Base-by-base conservation (phyloP, 176 grass and related monocot species). In the Phyllostachys edulis region DNA sequence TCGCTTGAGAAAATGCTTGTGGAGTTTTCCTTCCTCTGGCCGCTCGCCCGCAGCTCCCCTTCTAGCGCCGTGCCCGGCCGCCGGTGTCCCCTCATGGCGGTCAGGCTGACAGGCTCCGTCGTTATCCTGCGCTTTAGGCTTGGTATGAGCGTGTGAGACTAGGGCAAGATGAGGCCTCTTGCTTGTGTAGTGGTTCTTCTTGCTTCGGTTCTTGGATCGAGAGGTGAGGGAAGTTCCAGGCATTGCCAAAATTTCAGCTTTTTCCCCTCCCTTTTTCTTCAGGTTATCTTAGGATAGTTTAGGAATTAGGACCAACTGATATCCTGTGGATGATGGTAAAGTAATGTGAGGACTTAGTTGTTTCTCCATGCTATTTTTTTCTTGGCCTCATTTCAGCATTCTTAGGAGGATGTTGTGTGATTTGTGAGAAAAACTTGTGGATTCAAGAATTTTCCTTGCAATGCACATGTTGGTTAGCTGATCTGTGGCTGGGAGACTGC, bases 201-300 rank as follows among this genome's bases (percentile, higher is more conserved):
- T 41, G 80, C 88, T 78, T 80, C 78, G 29, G 37, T 86, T 73
- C 81, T 92, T 57, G 94, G 89, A 92, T 92, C 91, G 81, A 86
- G n/a, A 92, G 91, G 94, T 97, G 86, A 88, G 65, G 1, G 13
- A 16, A 62, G 50, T 5, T 84, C 29, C 32, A 16, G 40, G 39
- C 70, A 84, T 81, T 84, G 67, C 67, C 0, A 1, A 3, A 6
- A 18, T 36, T 20, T 55, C 55, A 5, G 4, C 39, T 55, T 34
- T 0, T 18, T 61, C 0, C 9, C 15, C 20, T n/a, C 4, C 7
- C 4, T 34, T 9, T 32, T 34, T 55, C 49, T 42, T 44, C 49
- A 45, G 5, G 34, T 38, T 77, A n/a, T 20, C 6, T 26, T 37
- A 54, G 54, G 34, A 9, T 46, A 4, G 32, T 39, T 12, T 55